These are phyloP conservation scores for Aquilaria malaccensis DNA, from an alignment of 345 rosid species.

Conservation along the genomic window DNA sequence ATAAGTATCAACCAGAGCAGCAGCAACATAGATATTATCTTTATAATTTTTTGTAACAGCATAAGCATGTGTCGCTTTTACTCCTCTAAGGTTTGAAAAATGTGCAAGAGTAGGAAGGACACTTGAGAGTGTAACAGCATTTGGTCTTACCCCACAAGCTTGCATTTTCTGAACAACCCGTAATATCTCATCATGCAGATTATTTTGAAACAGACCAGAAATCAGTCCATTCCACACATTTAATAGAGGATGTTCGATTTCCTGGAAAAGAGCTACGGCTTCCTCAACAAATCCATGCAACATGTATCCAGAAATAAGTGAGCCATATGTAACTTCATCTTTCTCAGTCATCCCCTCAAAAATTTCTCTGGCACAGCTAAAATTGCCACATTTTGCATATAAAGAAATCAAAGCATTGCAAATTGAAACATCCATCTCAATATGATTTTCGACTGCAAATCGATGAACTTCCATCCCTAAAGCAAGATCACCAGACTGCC, in stretches of 20 bases:
- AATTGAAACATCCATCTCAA: conserved; percentile 45
- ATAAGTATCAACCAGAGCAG: conserved; percentile 66
- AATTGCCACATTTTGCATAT: conserved; percentile 76
- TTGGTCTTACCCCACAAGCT: conserved; percentile 45
- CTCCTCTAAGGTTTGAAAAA: conserved; percentile 59
- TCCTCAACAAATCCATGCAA: conserved; percentile 57
- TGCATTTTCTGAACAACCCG: conserved; percentile 56
- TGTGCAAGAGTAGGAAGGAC: conserved; percentile 50
- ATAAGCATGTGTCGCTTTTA: conserved; percentile 66
- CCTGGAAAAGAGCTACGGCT: conserved; percentile 46
- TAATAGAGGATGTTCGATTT: conserved; percentile 37
- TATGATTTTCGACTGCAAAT: conserved; percentile 27
- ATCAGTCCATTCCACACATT: conserved; percentile 73
- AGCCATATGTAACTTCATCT: conserved; percentile 56
- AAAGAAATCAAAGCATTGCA: conserved; percentile 67
- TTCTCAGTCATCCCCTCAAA: conserved; percentile 59
- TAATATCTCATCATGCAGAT: conserved; percentile 35
- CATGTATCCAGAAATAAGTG: conserved; percentile 74
- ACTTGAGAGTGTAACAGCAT: conserved; percentile 56
- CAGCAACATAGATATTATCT: conserved; percentile 47
- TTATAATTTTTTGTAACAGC: conserved; percentile 49
- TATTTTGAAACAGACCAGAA: conserved; percentile 80
- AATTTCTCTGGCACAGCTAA: conserved; percentile 65
- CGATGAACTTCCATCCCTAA: conserved; percentile 71
- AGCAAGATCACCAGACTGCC: conserved; percentile 59